phyloP scores from a whole-genome alignment of 2,329 filamentous ascomycete genomes.

The Cladophialophora immunda region DNA sequence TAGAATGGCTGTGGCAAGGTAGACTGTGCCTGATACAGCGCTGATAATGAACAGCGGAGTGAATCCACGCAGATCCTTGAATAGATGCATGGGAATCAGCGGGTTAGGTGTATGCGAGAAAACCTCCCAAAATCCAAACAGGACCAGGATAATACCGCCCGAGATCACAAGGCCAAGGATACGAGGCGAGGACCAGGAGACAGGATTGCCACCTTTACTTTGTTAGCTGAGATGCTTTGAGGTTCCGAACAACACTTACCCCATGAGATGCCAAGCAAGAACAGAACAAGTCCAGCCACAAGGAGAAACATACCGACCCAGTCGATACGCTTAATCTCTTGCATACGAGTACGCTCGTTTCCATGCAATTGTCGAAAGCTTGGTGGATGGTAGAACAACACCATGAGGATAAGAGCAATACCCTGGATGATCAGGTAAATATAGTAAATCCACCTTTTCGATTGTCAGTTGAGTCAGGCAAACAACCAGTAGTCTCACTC shows the following conservation, averaged over 20 bases:
- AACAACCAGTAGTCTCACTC: background rate
- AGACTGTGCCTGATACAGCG: background rate
- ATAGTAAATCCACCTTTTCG: too few species aligned
- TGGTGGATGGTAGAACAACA: background rate
- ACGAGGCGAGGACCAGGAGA: too few species aligned
- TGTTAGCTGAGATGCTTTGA: too few species aligned
- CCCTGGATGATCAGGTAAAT: too few species aligned
- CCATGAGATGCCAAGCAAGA: conserved; percentile 12
- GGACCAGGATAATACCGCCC: background rate
- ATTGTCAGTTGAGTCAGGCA: too few species aligned
- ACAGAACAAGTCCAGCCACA: background rate
- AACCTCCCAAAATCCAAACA: conserved; percentile 7
- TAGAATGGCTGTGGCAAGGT: conserved; percentile 14
- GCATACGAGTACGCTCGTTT: background rate
- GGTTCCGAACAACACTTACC: background rate
- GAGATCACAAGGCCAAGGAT: background rate
- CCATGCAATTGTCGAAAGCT: conserved; percentile 6
- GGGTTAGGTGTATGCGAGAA: conserved; percentile 1
- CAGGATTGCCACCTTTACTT: too few species aligned
- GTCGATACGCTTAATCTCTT: conserved; percentile 1
- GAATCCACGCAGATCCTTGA: conserved; percentile 23
- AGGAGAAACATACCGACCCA: background rate
- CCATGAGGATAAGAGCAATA: too few species aligned
- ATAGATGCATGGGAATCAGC: conserved; percentile 18
- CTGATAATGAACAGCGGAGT: background rate